Conservation (phyloP, 1,139 yeast genomes). For the Nakaseomyces delphensis region DNA sequence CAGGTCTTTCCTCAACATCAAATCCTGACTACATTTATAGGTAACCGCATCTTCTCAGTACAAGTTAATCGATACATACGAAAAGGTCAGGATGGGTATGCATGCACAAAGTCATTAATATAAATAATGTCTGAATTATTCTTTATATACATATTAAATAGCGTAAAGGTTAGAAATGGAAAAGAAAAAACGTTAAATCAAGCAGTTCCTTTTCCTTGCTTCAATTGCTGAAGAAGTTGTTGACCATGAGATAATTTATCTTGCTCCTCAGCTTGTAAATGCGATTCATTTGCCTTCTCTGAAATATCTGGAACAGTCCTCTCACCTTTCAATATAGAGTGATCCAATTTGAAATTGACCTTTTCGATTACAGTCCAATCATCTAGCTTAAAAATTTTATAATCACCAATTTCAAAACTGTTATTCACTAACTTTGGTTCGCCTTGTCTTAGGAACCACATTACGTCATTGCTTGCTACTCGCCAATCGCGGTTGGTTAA, state of each 20-base stretch:
- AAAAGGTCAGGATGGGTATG: too few relatives aligned
- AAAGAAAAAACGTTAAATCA: not conserved
- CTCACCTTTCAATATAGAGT: constrained; percentile 14
- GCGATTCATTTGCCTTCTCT: not conserved
- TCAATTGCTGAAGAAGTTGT: constrained; percentile 27
- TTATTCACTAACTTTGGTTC: constrained; percentile 33
- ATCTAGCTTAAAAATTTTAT: constrained; percentile 35
- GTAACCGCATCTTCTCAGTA: too few relatives aligned
- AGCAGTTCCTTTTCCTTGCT: constrained; percentile 17
- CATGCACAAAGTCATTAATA: not conserved
- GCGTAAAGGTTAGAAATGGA: not conserved
- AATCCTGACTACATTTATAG: too few relatives aligned
- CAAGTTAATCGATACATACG: too few relatives aligned
- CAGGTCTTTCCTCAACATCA: too few relatives aligned
- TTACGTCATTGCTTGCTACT: constrained; percentile 26
- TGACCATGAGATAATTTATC: constrained; percentile 22
- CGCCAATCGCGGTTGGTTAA: constrained; percentile 35
- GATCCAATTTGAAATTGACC: constrained; percentile 30
- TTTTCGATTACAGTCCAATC: constrained; percentile 36
- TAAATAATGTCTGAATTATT: constrained; percentile 4
- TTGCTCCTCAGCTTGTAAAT: not conserved
- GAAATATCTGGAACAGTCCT: not conserved
- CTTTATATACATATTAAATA: constrained; percentile 4
- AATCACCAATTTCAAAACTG: constrained; percentile 35
- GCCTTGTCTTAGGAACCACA: constrained; percentile 37